A percentile compares a stretch with the other conserved stretches of the same genome.
Conservation (phyloP, 2,329 filamentous ascomycete genomes). For the Arthrobotrys entomopaga region DNA sequence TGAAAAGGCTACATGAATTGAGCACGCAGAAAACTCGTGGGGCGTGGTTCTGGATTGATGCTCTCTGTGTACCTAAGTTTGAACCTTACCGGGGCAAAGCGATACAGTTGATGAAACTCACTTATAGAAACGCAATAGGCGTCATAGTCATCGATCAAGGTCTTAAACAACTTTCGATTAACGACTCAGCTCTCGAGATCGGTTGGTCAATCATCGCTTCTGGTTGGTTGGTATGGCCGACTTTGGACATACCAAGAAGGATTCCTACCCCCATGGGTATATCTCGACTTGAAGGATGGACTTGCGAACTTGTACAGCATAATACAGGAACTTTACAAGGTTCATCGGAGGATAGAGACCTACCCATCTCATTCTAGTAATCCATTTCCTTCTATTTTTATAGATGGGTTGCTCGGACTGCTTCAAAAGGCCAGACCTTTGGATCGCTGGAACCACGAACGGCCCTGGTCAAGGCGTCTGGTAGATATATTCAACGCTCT, state of each 20-base stretch:
- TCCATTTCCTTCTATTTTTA: conserved; percentile 10
- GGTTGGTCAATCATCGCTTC: conserved; percentile 15
- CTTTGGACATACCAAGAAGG: conserved; percentile 10
- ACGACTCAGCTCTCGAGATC: background rate
- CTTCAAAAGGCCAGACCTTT: background rate
- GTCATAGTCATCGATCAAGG: conserved; percentile 11
- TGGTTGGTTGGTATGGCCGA: conserved; percentile 5
- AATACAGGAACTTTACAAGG: conserved; percentile 5
- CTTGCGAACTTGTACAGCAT: background rate
- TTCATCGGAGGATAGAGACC: background rate
- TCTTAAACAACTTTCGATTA: background rate
- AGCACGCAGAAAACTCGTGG: background rate
- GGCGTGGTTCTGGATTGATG: conserved; percentile 6
- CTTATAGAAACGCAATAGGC: conserved; percentile 1
- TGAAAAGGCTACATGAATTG: background rate
- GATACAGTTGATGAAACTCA: conserved; percentile 8
- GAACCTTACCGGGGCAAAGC: conserved; percentile 1
- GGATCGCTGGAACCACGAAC: background rate
- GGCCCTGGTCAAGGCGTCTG: conserved; percentile 3
- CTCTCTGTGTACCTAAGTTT: conserved; percentile 7
- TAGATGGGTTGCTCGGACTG: background rate
- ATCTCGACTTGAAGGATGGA: conserved; percentile 9
- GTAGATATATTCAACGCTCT: conserved; percentile 3
- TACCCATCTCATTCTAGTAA: background rate
- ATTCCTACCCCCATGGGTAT: background rate